Percentiles rank a stretch among this genome's conserved stretches.
phyloP scores from a whole-genome alignment of 108 stramenopile species.

The Parietichytrium sp. region DNA sequence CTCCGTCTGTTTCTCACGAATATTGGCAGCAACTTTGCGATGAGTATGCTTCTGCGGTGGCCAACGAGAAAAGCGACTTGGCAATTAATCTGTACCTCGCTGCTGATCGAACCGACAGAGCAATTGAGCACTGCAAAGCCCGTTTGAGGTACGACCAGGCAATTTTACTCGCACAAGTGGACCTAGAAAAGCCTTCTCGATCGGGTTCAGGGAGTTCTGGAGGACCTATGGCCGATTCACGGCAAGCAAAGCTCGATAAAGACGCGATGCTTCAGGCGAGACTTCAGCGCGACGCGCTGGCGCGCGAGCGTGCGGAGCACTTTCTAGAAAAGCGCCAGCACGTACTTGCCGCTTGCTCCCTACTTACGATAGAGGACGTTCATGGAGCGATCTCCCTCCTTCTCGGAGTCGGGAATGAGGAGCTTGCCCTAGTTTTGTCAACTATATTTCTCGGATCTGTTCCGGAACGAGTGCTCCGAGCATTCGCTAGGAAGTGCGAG shows the following conservation, averaged over 20 bases:
- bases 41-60: neutral
- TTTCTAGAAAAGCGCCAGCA: neutral
- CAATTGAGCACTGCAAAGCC: neutral
- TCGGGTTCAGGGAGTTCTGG: neutral
- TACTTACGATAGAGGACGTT: neutral
- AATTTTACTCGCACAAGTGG: neutral
- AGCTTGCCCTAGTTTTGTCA: neutral
- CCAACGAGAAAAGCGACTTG: neutral
- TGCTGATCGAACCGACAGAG: neutral
- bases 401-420: neutral
- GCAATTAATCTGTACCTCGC: neutral
- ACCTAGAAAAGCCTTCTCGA: neutral
- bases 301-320: neutral
- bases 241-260: neutral
- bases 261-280: neutral
- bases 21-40: neutral
- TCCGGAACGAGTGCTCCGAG: neutral
- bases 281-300: neutral
- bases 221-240: neutral
- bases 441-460: neutral
- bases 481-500: neutral
- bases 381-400: neutral
- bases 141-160: neutral
- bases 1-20: neutral
- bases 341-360: neutral